These are phyloP conservation scores for Boletus pseudopeckii DNA, from an alignment of 768 basidiomycete species.

Conservation along the genomic window DNA sequence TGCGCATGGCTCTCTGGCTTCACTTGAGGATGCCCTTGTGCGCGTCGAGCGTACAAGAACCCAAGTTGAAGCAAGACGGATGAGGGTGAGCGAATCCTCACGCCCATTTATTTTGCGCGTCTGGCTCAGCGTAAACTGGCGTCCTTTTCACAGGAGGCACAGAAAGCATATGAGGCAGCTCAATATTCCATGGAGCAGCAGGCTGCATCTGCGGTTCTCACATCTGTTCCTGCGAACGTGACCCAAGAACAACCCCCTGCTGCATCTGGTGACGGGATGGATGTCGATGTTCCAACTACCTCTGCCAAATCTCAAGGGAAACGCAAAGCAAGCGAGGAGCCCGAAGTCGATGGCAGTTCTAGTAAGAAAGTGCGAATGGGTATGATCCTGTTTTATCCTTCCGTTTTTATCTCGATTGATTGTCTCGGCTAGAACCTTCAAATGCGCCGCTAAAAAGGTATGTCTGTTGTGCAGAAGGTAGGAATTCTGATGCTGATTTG, in stretches of 20 bases:
- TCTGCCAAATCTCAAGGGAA: conserved; percentile 49
- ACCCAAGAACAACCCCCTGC: not conserved
- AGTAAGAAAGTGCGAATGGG: conserved; percentile 64
- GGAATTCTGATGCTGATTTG: not conserved
- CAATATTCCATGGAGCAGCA: conserved; percentile 45
- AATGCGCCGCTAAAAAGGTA: conserved; percentile 59
- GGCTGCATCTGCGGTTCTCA: conserved; percentile 32
- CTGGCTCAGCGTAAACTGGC: not conserved
- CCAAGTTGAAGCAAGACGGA: conserved; percentile 59
- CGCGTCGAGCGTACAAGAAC: conserved; percentile 63
- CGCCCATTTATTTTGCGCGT: not conserved
- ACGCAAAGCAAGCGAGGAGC: conserved; percentile 58
- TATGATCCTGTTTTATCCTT: conserved; percentile 29
- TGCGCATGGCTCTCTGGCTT: conserved; percentile 67
- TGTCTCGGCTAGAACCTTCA: conserved; percentile 38
- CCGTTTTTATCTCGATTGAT: not conserved
- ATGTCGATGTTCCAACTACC: conserved; percentile 34
- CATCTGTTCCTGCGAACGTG: conserved; percentile 12
- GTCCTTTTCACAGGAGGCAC: conserved; percentile 49
- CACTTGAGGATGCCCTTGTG: conserved; percentile 59
- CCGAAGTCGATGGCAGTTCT: conserved; percentile 38
- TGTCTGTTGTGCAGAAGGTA: not conserved
- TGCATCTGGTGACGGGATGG: conserved; percentile 35
- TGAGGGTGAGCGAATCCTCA: conserved; percentile 46
- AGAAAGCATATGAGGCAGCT: conserved; percentile 52